Evolutionary conservation across 805 yeast species (phyloP), one percentile per base, ranked within the genome.

Genomic region (Nakazawaea ishiwadae): DNA sequence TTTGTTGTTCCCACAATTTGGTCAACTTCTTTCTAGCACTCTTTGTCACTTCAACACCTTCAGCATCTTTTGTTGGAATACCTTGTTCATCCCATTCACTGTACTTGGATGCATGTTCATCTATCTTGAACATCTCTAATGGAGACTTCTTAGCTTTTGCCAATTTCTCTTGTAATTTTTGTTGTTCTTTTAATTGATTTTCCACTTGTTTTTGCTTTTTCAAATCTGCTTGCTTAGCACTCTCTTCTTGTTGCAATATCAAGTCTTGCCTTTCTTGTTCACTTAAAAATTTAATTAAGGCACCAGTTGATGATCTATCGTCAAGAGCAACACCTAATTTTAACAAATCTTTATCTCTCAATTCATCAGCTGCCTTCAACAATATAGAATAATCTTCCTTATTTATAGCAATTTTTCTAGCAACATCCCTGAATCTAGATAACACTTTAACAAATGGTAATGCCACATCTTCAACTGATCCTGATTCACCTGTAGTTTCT

Each of bases 41-140:
- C 68, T 93, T 93, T 31, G 93, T 74, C 5, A 93, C 73, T 49
- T 84, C 93, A 51, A 79, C 87, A 10, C 98, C 98, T 8, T 76
- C 77, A 26, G 66, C 71, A 49, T 81, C 86, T 55, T 78, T 80
- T 0, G 79, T 71, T 15, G 99, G 99, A 14, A 93, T 44, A 1
- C 99, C 99, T 27, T 72, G 63, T 19, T 74, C 90, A 57, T 93
- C 97, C 85, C 91, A 93, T 55, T 77, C 84, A 8, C 77, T 61
- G 58, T 77, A 93, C 6, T 56, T 39, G 15, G 44, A 40, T 10
- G 36, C 40, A 35, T 52, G 47, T 44, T 73, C 75, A 4, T 55
- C 62, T 41, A 75, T 75, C 52, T 70, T 73, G 66, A 90, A 93
- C 79, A 93, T 63, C 19, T 84, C 90, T 30, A 56, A 45, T 1